A percentile compares a stretch with the other conserved stretches of the same genome.
These are phyloP conservation scores for Metarhizium rileyi DNA, from an alignment of 2,329 filamentous ascomycete genomes.

Conservation along the genomic window DNA sequence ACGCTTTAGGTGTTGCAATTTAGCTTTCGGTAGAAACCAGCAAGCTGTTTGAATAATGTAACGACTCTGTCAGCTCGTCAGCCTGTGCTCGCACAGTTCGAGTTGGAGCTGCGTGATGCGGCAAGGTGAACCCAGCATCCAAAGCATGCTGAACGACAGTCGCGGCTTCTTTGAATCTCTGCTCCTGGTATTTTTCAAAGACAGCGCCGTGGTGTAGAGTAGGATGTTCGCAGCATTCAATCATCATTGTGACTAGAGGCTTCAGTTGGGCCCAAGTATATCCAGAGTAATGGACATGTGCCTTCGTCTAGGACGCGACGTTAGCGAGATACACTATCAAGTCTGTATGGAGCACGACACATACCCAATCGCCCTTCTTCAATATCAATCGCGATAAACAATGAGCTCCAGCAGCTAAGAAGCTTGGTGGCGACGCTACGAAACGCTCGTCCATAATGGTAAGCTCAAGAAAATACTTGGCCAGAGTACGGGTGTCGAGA, in stretches of 20 bases:
- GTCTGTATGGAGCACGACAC: constrained; percentile 19
- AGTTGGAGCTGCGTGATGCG: constrained; percentile 32
- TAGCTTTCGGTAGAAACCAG: constrained; percentile 21
- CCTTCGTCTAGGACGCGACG: constrained; percentile 47
- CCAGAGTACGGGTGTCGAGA: constrained; percentile 84
- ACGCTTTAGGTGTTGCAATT: no score
- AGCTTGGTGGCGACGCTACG: constrained; percentile 83
- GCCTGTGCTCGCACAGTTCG: constrained; percentile 13
- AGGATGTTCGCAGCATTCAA: constrained; percentile 80
- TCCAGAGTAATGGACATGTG: constrained; percentile 85
- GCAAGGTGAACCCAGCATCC: constrained; percentile 45
- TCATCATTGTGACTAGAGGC: constrained; percentile 64
- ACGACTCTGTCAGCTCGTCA: constrained; percentile 16
- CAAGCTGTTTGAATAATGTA: constrained; percentile 17
- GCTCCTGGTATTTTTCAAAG: constrained; percentile 85
- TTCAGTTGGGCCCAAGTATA: constrained; percentile 83
- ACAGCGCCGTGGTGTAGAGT: constrained; percentile 76
- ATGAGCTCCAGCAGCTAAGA: constrained; percentile 81
- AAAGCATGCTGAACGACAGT: constrained; percentile 70
- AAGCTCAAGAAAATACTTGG: constrained; percentile 96
- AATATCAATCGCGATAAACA: constrained; percentile 84
- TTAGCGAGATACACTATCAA: neutral
- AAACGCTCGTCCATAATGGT: constrained; percentile 98
- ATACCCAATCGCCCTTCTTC: constrained; percentile 87
- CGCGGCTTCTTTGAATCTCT: constrained; percentile 77